These are phyloP conservation scores for Pezicula carpinea DNA, from an alignment of 2,329 filamentous ascomycete genomes.

Conservation along the genomic window DNA sequence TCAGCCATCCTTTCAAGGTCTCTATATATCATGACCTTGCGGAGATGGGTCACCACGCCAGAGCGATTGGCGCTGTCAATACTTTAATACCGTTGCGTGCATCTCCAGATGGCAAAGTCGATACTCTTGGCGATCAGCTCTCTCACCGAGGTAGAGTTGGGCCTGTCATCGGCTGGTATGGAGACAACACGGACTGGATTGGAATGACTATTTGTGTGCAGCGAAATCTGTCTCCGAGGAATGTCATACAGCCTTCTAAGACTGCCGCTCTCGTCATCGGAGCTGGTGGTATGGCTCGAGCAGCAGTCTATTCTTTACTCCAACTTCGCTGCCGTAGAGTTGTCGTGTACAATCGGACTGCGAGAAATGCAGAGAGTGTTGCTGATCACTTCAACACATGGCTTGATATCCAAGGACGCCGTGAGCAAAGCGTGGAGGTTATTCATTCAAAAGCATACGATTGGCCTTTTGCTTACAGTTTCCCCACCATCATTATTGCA, in stretches of 20 bases:
- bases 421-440: slow-evolving; percentile 46
- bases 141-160: slow-evolving; percentile 48
- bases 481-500: slow-evolving; percentile 67
- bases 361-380: slow-evolving; percentile 57
- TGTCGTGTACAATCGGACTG: slow-evolving; percentile 66
- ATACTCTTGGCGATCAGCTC: slow-evolving; percentile 25
- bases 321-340: slow-evolving; percentile 70
- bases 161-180: slow-evolving; percentile 62
- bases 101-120: slow-evolving; percentile 40
- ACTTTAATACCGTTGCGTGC: slow-evolving; percentile 68
- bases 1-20: slow-evolving; percentile 68
- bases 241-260: slow-evolving; percentile 44
- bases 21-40: slow-evolving; percentile 60
- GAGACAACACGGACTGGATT: slow-evolving; percentile 78
- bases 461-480: slow-evolving; percentile 58
- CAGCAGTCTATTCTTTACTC: slow-evolving; percentile 70
- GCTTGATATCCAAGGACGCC: slow-evolving; percentile 35
- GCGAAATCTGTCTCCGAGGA: slow-evolving; percentile 65
- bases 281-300: slow-evolving; percentile 68
- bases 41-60: slow-evolving; percentile 63
- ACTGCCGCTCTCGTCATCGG: slow-evolving; percentile 56
- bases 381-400: slow-evolving; percentile 57
- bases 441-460: slow-evolving; percentile 50
- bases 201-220: slow-evolving; percentile 68
- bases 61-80: slow-evolving; percentile 69